Base-by-base conservation (phyloP, 805 yeast species). In the Yarrowia osloensis region DNA sequence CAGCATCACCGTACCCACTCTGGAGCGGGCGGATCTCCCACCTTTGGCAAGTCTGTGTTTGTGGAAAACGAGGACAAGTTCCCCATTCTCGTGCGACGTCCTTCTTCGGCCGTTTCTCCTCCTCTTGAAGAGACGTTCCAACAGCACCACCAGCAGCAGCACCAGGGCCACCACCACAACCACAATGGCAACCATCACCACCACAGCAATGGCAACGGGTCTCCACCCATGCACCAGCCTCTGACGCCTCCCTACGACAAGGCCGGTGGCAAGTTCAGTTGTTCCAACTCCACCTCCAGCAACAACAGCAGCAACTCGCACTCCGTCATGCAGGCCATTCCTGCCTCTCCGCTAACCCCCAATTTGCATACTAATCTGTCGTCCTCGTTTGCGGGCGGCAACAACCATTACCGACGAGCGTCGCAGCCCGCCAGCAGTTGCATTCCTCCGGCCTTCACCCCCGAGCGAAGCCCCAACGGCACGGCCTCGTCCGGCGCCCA, bases 201-300 rank as follows among this genome's bases (percentile, higher is more conserved):
- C 42, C 42, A 15, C 29, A 19, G n/a, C 54, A 47, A 47, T 29
- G n/a, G 33, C 52, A 24, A 52, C 65, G 28, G 63, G 26, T 52
- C 65, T 24, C 54, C 44, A 3, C 47, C 70, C 24, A 46, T 55
- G 46, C 67, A 50, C 40, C 62, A 44, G 22, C 65, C 62, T 1
- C 29, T 65, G 37, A 69, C 69, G 15, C 71, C 71, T 11, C 69
- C 70, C 0, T 46, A 61, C 21, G 69, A 66, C 9, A 68, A 63
- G 31, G 50, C 65, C 44, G 44, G 47, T 19, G 49, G 54, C 24
- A 46, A 55, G 22, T 35, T 35, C 21, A 29, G 17, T 15, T 44
- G 29, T 15, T 17, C 29, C 8, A 6, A n/a, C n/a, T n/a, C n/a
- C n/a, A n/a, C n/a, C n/a, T n/a, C n/a, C 49, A 12, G 19, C 39